phyloP scores from a whole-genome alignment of 495 filamentous ascomycete genomes.

The Xylaria venustula region DNA sequence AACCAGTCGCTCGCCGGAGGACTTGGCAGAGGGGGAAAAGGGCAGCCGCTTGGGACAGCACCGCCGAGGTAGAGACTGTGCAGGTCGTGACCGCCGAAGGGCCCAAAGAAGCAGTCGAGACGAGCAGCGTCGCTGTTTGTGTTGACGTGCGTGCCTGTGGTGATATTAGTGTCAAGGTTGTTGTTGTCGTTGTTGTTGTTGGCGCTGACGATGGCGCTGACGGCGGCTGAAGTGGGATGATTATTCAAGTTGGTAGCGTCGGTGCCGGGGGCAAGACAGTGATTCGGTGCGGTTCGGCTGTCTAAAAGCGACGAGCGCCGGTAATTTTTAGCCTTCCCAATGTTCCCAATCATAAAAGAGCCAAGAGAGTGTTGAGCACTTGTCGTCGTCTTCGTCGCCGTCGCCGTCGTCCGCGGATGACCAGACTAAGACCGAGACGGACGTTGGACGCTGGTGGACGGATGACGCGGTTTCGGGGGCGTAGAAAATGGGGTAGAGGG shows the following conservation, averaged over 20 bases:
- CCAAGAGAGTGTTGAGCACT: not conserved
- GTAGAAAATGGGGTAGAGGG: not conserved
- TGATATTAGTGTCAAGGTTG: not conserved
- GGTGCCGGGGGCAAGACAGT: not conserved
- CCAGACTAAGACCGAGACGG: no score
- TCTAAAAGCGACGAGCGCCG: slow-evolving; percentile 11
- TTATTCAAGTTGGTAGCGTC: not conserved
- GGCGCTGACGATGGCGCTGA: not conserved
- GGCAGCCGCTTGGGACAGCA: not conserved
- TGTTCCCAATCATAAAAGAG: slow-evolving; percentile 1
- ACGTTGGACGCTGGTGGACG: not conserved
- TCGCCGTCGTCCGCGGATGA: no score
- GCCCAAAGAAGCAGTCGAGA: not conserved
- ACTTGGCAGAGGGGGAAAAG: slow-evolving; percentile 3
- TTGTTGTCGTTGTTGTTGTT: not conserved
- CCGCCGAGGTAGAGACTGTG: not conserved
- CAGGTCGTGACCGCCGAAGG: not conserved
- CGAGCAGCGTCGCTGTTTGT: not conserved
- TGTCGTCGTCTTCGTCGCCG: not conserved
- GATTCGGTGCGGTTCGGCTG: not conserved
- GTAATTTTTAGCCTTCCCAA: slow-evolving; percentile 7
- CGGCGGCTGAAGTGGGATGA: not conserved
- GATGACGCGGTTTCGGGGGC: not conserved
- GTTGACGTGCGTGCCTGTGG: not conserved
- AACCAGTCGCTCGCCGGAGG: not conserved